phyloP scores from a whole-genome alignment of 2,329 filamentous ascomycete genomes.

The Magnaporthiopsis rhizophila region DNA sequence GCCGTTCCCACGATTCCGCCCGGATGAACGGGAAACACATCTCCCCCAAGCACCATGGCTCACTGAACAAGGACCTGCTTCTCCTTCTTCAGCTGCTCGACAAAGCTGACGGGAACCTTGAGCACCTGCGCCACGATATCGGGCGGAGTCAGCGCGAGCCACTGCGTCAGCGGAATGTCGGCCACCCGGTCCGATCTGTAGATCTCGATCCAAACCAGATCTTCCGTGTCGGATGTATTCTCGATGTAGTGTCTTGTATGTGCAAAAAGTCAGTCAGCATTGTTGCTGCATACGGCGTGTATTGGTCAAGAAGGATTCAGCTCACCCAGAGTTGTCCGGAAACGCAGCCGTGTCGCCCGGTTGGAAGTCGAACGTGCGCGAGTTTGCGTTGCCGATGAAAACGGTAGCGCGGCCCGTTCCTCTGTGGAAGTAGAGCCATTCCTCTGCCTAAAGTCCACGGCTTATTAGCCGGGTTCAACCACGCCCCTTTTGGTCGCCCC shows the following conservation, averaged over 20 bases:
- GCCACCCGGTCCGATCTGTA: constrained; percentile 61
- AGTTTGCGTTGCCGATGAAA: constrained; percentile 52
- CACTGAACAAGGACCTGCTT: constrained; percentile 47
- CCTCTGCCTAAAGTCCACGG: constrained; percentile 42
- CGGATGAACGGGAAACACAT: too few species aligned
- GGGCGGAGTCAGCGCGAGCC: constrained; percentile 59
- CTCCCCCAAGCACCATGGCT: background rate
- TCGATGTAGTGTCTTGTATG: constrained; percentile 54
- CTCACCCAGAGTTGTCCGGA: constrained; percentile 52
- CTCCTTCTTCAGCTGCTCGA: constrained; percentile 51
- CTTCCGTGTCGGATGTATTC: constrained; percentile 55
- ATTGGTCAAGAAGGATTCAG: background rate
- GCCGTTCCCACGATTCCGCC: too few species aligned
- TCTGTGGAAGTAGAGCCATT: constrained; percentile 65
- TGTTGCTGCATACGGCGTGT: background rate
- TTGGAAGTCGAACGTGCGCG: constrained; percentile 59
- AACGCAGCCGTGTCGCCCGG: constrained; percentile 63
- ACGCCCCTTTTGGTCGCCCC: too few species aligned
- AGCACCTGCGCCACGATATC: constrained; percentile 53
- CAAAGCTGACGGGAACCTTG: constrained; percentile 49
- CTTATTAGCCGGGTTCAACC: too few species aligned
- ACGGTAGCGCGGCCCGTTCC: constrained; percentile 55
- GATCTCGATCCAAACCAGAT: constrained; percentile 60
- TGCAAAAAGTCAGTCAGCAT: background rate
- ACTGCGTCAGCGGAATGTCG: constrained; percentile 60